Percentiles rank a stretch among this genome's conserved stretches.
Evolutionary conservation across 2,329 filamentous ascomycete species (phyloP).

Genomic region (Hymenoscyphus albidus): DNA sequence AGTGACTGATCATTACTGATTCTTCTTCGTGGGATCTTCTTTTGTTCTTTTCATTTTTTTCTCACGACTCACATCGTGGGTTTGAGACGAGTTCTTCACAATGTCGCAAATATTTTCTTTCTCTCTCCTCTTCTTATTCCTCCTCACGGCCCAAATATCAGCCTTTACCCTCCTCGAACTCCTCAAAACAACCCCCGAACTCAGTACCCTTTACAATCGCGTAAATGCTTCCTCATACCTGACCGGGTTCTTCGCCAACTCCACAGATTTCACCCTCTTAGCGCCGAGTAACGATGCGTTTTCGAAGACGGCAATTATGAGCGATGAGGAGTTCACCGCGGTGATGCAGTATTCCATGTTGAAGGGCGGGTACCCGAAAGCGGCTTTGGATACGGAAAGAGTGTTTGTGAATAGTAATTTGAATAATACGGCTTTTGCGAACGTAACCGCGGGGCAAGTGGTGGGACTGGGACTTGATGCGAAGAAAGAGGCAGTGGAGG

Average conservation of each 20-base stretch:
- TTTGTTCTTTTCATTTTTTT: neutral
- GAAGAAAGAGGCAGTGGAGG: constrained; percentile 11
- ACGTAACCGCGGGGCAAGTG: constrained; percentile 25
- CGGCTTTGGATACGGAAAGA: constrained; percentile 15
- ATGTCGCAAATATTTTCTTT: neutral
- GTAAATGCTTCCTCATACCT: constrained; percentile 15
- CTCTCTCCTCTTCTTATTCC: neutral
- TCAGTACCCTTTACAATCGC: constrained; percentile 17
- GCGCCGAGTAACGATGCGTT: constrained; percentile 20
- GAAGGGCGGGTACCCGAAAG: constrained; percentile 19
- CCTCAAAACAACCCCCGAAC: constrained; percentile 17
- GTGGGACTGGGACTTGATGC: constrained; percentile 17
- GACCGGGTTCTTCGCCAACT: constrained; percentile 13
- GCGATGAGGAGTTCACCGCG: constrained; percentile 17
- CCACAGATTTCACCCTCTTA: constrained; percentile 23
- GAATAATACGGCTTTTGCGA: constrained; percentile 18
- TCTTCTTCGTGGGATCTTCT: neutral
- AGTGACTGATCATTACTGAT: too few relatives aligned
- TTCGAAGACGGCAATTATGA: constrained; percentile 1
- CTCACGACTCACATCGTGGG: neutral
- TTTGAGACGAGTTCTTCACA: neutral
- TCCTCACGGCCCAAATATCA: constrained; percentile 2
- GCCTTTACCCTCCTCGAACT: constrained; percentile 18
- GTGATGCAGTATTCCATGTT: constrained; percentile 24
- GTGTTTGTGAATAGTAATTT: constrained; percentile 22